Evolutionary conservation across 148 eudicot genomes (phyloP), one percentile per base, ranked within the genome.

Genomic region (Rhododendron ferrugineum): DNA sequence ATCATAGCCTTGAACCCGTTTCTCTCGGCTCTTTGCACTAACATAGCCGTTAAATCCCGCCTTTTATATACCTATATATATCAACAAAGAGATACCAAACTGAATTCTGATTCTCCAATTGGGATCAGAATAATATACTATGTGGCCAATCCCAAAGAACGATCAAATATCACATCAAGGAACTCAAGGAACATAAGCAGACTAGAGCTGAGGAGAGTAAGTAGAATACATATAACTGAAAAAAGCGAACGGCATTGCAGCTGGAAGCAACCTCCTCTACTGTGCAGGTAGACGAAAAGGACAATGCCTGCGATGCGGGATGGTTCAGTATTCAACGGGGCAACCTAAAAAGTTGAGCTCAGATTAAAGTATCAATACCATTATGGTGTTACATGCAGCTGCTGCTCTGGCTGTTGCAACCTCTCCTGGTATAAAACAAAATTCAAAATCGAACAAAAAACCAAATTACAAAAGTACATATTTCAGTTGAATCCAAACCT

Each of bases 321-420:
- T 8, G 46, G 77, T 20, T 82, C 16, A 64, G 30, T 3, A 58
- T 2, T 68, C 20, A 13, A 82, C 10, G 23, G 79, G 11, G 6
- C 22, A 5, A 85, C 49, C 47, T 46, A 80, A 70, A 81, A 78
- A 28, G 6, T 28, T 56, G 58, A 50, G 22, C 30, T 49, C 13
- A 75, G 16, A 34, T 42, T 2, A 11, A 34, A 26, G 22, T 10
- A 30, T 40, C 23, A 28, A 42, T 88, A 93, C 98, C 98, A 96
- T 94, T 30, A 96, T 93, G 76, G 93, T 90, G 75, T 91, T 84
- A 84, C 91, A 91, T 13, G 92, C 87, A 37, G 98, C 96, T 44
- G 98, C 94, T 85, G 96, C 98, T 91, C 88, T 90, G 26, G 98
- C 98, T 78, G 96, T 95, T 75, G 93, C 94, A 75, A 91, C 79